Base-by-base conservation (phyloP, 768 basidiomycete species). In the Pulveroboletus sp. region DNA sequence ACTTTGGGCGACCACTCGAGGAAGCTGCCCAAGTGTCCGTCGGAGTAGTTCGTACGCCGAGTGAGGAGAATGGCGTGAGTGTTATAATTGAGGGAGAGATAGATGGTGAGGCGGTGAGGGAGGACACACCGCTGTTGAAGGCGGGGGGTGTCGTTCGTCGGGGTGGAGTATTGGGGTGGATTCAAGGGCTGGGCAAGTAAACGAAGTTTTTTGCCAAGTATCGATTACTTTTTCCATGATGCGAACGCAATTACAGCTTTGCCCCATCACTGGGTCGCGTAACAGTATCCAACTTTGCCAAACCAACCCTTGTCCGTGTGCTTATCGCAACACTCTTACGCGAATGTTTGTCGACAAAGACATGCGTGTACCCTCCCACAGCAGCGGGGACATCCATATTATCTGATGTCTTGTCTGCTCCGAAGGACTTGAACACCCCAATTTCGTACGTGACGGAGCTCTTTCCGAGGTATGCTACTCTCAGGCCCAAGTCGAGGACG, bases 391-490 rank as follows among this genome's bases (percentile, higher is more conserved):
- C 31, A 7, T 66, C 62, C 33, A 53, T 28, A 18, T 30, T 27
- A 10, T 4, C 49, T 30, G 49, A 8, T 53, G 63, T 32, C 33
- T 6, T 11, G 11, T 18, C 32, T 32, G 14, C 28, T 39, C 10
- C 18, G 14, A 28, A n/a, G 13, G 53, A 71, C 42, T 71, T 73
- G 60, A 91, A 92, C 14, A 92, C 82, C 0, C 83, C 89, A 2
- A 92, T 76, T 59, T 91, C 88, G 59, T 92, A 92, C 1, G 79
- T 73, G 36, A 86, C 89, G 0, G 89, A 92, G 59, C 85, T 88
- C 32, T 62, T 81, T 15, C 89, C 89, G 0, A 92, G 70, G 43
- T 76, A 79, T 43, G 64, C 76, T 17, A 90, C 84, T 6, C 85
- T 73, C 38, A 92, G 68, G 24, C 86, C 87, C 10, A 91, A 75